Evolutionary conservation across 2,329 filamentous ascomycete genomes (phyloP), one percentile per base, ranked within the genome.

Genomic region (Graphilbum sp.): DNA sequence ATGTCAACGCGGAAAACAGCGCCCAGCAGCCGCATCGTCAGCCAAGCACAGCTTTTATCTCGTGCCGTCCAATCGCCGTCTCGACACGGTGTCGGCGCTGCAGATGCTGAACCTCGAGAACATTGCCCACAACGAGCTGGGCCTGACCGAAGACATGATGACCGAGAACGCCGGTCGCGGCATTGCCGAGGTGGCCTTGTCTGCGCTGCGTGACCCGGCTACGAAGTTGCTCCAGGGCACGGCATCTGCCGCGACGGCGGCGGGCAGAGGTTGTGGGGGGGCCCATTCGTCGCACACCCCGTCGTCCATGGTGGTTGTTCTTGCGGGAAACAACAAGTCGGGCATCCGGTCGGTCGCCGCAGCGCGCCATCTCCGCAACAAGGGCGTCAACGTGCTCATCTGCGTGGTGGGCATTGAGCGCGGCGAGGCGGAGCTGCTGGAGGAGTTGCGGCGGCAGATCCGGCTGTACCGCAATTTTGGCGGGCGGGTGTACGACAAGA

Each of bases 321-420:
- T 96, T n/a, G 87, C 84, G 0, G 88, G 90, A n/a, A 96, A 95
- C 55, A 88, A 94, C 56, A 85, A 85, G 47, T 86, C 79, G 1
- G 87, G 88, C 30, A 78, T 83, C 29, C 72, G 88, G 41, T 85
- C 86, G 3, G 68, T 96, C 38, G 82, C 85, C 13, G 86, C 86
- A 4, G 86, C 79, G 21, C 75, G 90, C 5, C 87, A 96, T 54
- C 69, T 96, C 9, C 75, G 83, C 37, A 88, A 87, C 52, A 82
- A 87, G 45, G 81, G 82, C 17, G 64, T 84, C 39, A 79, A 84
- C 40, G 76, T 93, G 29, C 72, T 92, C 34, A 67, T 94, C 7
- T 90, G 85, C 43, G 68, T 96, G 8, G 75, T 93, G 4, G 84
- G 86, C 0, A 75, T 88, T 42, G 86, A 94, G 53, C 75, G 83